Percentiles rank a stretch among this genome's conserved stretches.
These are phyloP conservation scores for Flueggea neowawraea DNA, from an alignment of 441 rosid genomes.

Conservation along the genomic window DNA sequence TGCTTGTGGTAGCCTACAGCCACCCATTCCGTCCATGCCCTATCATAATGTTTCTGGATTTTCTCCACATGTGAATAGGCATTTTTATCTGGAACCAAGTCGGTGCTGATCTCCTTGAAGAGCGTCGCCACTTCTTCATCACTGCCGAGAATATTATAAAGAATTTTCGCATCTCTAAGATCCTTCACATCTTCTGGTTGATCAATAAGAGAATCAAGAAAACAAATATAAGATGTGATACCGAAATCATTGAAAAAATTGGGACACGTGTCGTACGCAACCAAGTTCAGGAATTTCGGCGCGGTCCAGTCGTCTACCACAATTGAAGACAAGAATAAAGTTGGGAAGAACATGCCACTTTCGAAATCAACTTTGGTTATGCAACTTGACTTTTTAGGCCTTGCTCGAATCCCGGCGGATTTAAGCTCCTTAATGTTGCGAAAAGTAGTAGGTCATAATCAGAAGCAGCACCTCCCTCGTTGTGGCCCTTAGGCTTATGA, in stretches of 20 bases:
- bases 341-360: neutral
- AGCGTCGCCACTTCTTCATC: slow-evolving; percentile 25
- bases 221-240: slow-evolving; percentile 17
- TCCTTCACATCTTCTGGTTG: slow-evolving; percentile 18
- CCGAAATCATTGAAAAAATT: slow-evolving; percentile 2
- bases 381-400: neutral
- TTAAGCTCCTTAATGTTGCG: too few relatives aligned
- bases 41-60: slow-evolving; percentile 11
- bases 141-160: slow-evolving; percentile 14
- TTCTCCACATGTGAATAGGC: neutral
- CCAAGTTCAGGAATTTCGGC: slow-evolving; percentile 23
- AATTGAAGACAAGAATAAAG: neutral
- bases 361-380: neutral
- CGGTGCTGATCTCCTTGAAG: slow-evolving; percentile 15
- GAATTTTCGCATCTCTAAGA: slow-evolving; percentile 9
- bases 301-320: slow-evolving; percentile 18
- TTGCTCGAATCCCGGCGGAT: too few relatives aligned
- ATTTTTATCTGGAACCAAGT: slow-evolving; percentile 10
- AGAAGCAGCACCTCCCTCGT: too few relatives aligned
- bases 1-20: neutral
- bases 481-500: too few relatives aligned
- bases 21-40: neutral
- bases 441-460: too few relatives aligned
- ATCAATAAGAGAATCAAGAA: slow-evolving; percentile 17
- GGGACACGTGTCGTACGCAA: slow-evolving; percentile 22